Conservation (phyloP, 2,329 filamentous ascomycete genomes). For the Penicillium olsonii region DNA sequence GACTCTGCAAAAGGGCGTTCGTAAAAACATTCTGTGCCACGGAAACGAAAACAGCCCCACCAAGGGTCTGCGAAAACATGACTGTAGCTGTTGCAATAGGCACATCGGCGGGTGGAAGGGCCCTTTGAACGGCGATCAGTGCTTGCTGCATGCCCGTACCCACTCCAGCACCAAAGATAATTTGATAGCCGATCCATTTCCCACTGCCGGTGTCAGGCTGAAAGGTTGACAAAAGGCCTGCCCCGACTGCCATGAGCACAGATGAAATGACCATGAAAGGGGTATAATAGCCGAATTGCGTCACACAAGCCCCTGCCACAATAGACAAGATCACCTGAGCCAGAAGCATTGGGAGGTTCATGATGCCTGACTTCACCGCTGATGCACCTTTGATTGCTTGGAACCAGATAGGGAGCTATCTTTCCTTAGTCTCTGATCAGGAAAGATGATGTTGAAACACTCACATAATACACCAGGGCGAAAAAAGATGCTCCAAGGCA, state of each 20-base stretch:
- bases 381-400: not conserved
- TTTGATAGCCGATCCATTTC: not conserved
- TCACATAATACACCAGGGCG: not conserved
- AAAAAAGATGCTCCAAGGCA: not conserved
- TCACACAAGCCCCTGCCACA: slow-evolving; percentile 2
- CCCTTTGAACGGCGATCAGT: not conserved
- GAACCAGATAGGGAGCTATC: too few relatives aligned
- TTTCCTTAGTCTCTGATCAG: too few relatives aligned
- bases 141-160: not conserved
- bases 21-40: not conserved
- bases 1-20: too few relatives aligned
- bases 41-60: slow-evolving; percentile 8
- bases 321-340: slow-evolving; percentile 12
- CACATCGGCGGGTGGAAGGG: slow-evolving; percentile 10
- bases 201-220: too few relatives aligned
- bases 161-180: not conserved
- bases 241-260: not conserved
- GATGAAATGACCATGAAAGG: not conserved
- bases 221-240: not conserved
- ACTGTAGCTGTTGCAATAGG: slow-evolving; percentile 35
- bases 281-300: not conserved
- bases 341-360: too few relatives aligned
- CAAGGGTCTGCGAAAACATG: slow-evolving; percentile 37
- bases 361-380: not conserved
- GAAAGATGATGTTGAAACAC: too few relatives aligned